Base-by-base conservation (phyloP, 2,329 filamentous ascomycete species). In the Alternaria brassicae region DNA sequence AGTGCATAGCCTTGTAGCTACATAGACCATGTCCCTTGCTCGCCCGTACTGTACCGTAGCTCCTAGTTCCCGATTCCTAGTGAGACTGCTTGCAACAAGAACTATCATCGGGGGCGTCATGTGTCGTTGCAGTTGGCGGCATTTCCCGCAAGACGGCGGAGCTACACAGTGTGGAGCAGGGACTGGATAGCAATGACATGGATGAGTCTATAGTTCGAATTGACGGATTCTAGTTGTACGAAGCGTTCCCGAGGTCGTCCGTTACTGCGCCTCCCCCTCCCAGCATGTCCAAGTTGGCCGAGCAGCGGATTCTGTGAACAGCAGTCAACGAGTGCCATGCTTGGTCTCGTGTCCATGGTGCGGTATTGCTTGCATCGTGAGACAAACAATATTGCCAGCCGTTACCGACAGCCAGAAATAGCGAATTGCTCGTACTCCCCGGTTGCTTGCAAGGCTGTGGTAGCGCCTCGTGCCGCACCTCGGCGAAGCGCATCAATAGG, bases 381-480 rank as follows among this genome's bases (percentile, higher is more conserved):
- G 48, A 39, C 48, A 39, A 15, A 15, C 48, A 39, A 50, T 50
- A 50, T 28, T 39, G 48, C 48, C 48, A 39, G 48, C 32, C 48
- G 48, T 19, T 50, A 50, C n/a, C 48, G 48, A 50, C 10, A 13
- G 48, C 21, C 32, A 39, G 48, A 50, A 50, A 39, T 50, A 50
- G 48, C 48, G 48, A 28, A 28, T 37, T 50, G 34, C 32, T 50
- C 19, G 53, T 40, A 49, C 32, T 49, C 17, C 42, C 34, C 45
- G 42, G 41, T 25, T 42, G 34, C 40, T 40, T 32, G 39, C 51
- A 56, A 32, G 56, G 52, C 52, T 59, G 19, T 23, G 51, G 39
- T 50, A 39, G 51, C 55, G 55, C 56, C 39, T 59, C 51, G 56
- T 59, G 44, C 56, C 56, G 56, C 52, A 59, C 45, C 44, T 58